Conservation (phyloP, 106 monocot genomes). For the Phalaenopsis aphrodite region DNA sequence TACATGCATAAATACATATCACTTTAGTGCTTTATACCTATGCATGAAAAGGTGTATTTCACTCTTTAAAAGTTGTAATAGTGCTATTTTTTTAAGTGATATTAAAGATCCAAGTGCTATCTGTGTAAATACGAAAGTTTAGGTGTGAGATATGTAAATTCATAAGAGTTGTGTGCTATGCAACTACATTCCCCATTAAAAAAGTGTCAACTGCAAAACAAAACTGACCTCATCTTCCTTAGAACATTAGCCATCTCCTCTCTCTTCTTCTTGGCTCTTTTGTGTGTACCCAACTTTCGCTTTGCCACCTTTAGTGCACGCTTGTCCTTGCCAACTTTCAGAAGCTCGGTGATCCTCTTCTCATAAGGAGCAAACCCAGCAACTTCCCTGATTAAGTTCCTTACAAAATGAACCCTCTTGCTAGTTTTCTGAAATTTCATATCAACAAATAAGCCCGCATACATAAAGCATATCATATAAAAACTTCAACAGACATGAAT, state of each 20-base stretch:
- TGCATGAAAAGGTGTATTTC: too few species aligned
- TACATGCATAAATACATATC: too few species aligned
- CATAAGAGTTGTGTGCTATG: too few species aligned
- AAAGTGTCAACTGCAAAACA: not conserved
- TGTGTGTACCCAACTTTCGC: slow-evolving; percentile 31
- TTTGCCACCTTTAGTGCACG: slow-evolving; percentile 34
- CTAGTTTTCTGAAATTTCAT: slow-evolving; percentile 22
- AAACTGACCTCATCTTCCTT: slow-evolving; percentile 28
- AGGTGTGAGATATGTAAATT: too few species aligned
- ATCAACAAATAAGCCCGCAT: not conserved
- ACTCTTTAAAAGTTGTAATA: too few species aligned
- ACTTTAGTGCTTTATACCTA: too few species aligned
- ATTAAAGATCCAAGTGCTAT: too few species aligned
- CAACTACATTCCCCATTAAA: too few species aligned
- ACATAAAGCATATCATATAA: not conserved
- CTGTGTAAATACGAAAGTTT: too few species aligned
- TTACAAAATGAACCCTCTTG: slow-evolving; percentile 31
- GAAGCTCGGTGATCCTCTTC: slow-evolving; percentile 35
- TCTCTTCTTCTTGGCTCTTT: slow-evolving; percentile 33
- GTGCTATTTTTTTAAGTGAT: too few species aligned
- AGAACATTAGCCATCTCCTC: slow-evolving; percentile 42
- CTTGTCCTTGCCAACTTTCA: slow-evolving; percentile 36
- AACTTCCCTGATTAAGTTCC: slow-evolving; percentile 36
- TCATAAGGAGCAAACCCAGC: slow-evolving; percentile 41
- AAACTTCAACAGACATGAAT: not conserved